Evolutionary conservation across 768 basidiomycete species (phyloP).

Genomic region (Mycena vulgaris): DNA sequence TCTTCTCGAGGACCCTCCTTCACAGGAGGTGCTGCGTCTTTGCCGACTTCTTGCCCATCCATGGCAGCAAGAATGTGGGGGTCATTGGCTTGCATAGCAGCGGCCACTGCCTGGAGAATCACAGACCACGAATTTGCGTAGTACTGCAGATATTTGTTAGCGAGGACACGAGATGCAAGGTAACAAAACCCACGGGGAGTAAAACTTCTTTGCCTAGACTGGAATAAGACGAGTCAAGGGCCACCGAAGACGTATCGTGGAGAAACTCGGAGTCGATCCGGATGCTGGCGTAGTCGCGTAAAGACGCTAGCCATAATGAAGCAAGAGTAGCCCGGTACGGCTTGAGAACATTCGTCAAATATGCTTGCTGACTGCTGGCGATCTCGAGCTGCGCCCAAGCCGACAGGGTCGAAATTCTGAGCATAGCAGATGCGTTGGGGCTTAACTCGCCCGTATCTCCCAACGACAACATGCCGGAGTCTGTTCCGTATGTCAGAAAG

Average conservation of each 20-base stretch:
- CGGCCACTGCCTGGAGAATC: constrained; percentile 89
- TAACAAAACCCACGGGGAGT: constrained; percentile 78
- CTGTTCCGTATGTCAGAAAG: constrained; percentile 55
- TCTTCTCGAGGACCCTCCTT: constrained; percentile 61
- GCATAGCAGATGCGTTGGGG: constrained; percentile 95
- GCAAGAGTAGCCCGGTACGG: constrained; percentile 84
- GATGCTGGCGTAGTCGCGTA: constrained; percentile 94
- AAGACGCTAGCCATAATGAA: constrained; percentile 88
- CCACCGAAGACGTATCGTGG: constrained; percentile 80
- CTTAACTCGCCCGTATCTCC: constrained; percentile 91
- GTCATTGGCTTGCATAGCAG: constrained; percentile 80
- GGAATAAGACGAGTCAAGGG: constrained; percentile 87
- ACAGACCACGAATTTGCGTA: constrained; percentile 87
- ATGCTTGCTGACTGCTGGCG: constrained; percentile 79
- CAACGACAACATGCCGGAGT: constrained; percentile 85
- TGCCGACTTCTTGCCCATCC: constrained; percentile 73
- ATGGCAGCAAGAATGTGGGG: constrained; percentile 83
- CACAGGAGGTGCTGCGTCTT: constrained; percentile 43
- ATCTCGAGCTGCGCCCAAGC: constrained; percentile 97
- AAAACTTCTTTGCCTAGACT: constrained; percentile 93
- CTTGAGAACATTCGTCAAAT: constrained; percentile 85
- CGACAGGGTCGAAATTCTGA: constrained; percentile 91
- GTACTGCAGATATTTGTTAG: constrained; percentile 68
- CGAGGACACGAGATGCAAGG: not conserved
- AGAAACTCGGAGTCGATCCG: constrained; percentile 90